Conservation (phyloP, 2,329 filamentous ascomycete species). For the Fusarium veterinarium region DNA sequence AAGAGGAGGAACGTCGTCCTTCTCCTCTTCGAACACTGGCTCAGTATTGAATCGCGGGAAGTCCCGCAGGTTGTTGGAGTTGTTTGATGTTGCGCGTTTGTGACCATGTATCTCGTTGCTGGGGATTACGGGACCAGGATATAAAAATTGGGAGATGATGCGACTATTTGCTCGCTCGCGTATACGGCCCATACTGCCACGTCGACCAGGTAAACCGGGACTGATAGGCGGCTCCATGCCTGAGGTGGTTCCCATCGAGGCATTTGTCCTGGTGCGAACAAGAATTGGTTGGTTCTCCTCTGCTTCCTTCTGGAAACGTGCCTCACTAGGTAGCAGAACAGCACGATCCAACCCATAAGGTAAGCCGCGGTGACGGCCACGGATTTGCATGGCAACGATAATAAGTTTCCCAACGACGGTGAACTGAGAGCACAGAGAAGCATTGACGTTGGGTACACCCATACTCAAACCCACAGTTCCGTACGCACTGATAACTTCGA, state of each 20-base stretch:
- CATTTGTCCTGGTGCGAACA: constrained; percentile 51
- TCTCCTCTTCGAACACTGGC: constrained; percentile 44
- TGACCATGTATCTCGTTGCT: constrained; percentile 46
- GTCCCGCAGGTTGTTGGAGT: constrained; percentile 42
- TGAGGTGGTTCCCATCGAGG: constrained; percentile 48
- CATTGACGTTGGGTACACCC: constrained; percentile 80
- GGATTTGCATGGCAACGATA: constrained; percentile 76
- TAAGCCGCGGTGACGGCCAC: constrained; percentile 75
- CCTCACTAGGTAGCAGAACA: constrained; percentile 68
- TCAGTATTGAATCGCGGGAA: constrained; percentile 44
- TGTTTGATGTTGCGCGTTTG: constrained; percentile 45
- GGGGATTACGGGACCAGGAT: constrained; percentile 58
- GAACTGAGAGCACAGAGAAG: constrained; percentile 87
- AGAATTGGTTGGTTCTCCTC: constrained; percentile 58
- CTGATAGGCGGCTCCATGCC: constrained; percentile 41
- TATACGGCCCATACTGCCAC: constrained; percentile 54
- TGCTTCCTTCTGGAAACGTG: constrained; percentile 64
- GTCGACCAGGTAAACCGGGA: constrained; percentile 46
- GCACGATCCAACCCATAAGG: constrained; percentile 75
- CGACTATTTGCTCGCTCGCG: constrained; percentile 54
- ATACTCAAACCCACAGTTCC: constrained; percentile 94
- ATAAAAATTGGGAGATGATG: constrained; percentile 59
- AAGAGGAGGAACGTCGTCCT: constrained; percentile 42
- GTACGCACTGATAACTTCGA: constrained; percentile 90
- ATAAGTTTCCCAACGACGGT: constrained; percentile 76